Percentiles rank a stretch among this genome's conserved stretches.
Conservation (phyloP, 176 grass and related monocot species). For the Eremochloa ophiuroides region DNA sequence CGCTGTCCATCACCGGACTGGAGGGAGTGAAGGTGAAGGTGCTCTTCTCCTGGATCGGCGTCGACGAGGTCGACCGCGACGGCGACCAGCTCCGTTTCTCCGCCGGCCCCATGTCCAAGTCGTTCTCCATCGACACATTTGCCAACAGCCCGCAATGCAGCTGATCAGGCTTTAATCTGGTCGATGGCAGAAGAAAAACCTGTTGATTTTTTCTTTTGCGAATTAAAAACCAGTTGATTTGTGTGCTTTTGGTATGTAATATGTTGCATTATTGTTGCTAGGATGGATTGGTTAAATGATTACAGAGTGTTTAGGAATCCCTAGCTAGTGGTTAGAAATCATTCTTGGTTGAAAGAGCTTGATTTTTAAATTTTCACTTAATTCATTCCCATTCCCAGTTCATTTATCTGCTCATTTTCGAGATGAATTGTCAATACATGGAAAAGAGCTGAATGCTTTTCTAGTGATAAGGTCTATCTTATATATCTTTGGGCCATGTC, state of each 20-base stretch:
- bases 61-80: slow-evolving; percentile 18
- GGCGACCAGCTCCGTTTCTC: slow-evolving; percentile 34
- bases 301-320: background rate
- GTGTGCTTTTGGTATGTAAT: background rate
- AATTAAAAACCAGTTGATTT: background rate
- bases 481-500: too few species aligned
- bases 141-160: slow-evolving; percentile 34
- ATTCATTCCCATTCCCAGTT: too few species aligned
- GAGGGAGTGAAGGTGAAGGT: slow-evolving; percentile 50
- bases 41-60: slow-evolving; percentile 31
- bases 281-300: background rate
- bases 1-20: background rate
- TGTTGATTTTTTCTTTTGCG: background rate
- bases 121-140: slow-evolving; percentile 41
- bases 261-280: background rate
- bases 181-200: background rate
- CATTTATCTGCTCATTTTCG: too few species aligned
- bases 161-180: background rate
- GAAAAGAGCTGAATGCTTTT: too few species aligned
- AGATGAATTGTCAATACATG: too few species aligned
- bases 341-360: background rate
- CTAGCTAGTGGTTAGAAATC: background rate
- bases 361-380: too few species aligned
- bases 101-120: slow-evolving; percentile 24
- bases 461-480: too few species aligned